Evolutionary conservation across 768 basidiomycete species (phyloP).

Genomic region (Tubosaeta brunneosetosa): DNA sequence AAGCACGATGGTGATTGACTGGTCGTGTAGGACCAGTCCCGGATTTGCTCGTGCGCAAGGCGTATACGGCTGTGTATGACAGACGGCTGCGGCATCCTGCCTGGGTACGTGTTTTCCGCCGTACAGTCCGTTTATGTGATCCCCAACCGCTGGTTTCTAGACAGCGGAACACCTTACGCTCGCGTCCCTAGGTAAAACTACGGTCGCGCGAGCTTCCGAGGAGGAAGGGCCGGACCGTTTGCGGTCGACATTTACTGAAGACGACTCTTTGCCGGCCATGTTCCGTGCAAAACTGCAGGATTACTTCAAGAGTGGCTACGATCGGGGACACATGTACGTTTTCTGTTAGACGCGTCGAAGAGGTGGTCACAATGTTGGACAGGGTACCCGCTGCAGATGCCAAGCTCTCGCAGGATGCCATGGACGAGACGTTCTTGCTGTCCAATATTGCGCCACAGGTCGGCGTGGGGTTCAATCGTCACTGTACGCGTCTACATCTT

Average conservation of each 20-base stretch:
- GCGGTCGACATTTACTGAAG: slow-evolving; percentile 80
- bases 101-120: slow-evolving; percentile 57
- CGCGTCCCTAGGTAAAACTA: slow-evolving; percentile 59
- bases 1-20: slow-evolving; percentile 1
- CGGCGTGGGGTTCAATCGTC: slow-evolving; percentile 94
- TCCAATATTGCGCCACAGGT: slow-evolving; percentile 99
- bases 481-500: slow-evolving; percentile 54
- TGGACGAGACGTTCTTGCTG: slow-evolving; percentile 94
- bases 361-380: background rate
- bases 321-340: slow-evolving; percentile 92
- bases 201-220: slow-evolving; percentile 28
- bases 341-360: background rate
- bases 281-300: slow-evolving; percentile 86
- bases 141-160: slow-evolving; percentile 34
- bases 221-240: slow-evolving; percentile 58
- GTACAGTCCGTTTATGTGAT: background rate
- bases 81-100: slow-evolving; percentile 85
- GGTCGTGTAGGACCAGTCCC: slow-evolving; percentile 68
- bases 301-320: slow-evolving; percentile 91
- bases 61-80: slow-evolving; percentile 90
- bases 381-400: slow-evolving; percentile 98
- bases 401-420: slow-evolving; percentile 84
- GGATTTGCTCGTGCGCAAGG: slow-evolving; percentile 73
- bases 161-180: slow-evolving; percentile 93
- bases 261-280: slow-evolving; percentile 63